Conservation (phyloP, 106 monocot species). For the Dioscorea zingiberensis region DNA sequence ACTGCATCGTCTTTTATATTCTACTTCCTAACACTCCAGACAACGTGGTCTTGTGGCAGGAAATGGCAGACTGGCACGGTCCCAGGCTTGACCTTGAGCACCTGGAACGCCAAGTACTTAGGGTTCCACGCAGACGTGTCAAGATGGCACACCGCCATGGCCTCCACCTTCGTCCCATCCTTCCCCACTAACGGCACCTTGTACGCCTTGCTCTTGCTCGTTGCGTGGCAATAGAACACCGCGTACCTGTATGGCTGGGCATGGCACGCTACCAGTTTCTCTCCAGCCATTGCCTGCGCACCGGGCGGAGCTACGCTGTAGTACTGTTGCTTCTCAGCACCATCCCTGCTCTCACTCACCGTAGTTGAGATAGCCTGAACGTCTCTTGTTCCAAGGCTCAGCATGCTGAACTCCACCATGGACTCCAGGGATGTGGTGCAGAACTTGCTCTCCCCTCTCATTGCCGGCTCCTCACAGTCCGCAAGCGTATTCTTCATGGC, state of each 20-base stretch:
- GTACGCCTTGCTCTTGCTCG: slow-evolving; percentile 25
- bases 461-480: slow-evolving; percentile 38
- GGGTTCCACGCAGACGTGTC: slow-evolving; percentile 44
- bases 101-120: slow-evolving; percentile 45
- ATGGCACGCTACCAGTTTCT: slow-evolving; percentile 42
- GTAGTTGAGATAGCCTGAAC: slow-evolving; percentile 31
- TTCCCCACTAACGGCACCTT: slow-evolving; percentile 30
- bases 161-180: slow-evolving; percentile 32
- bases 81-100: slow-evolving; percentile 52
- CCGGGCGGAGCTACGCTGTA: slow-evolving; percentile 25
- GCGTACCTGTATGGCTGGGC: no score
- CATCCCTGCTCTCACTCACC: slow-evolving; percentile 7
- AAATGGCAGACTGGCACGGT: slow-evolving; percentile 86
- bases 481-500: slow-evolving; percentile 24
- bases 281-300: slow-evolving; percentile 6
- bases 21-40: no score
- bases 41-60: slow-evolving; percentile 38
- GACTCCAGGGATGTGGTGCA: slow-evolving; percentile 79
- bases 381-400: slow-evolving; percentile 25
- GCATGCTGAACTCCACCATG: slow-evolving; percentile 63
- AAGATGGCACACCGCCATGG: slow-evolving; percentile 53
- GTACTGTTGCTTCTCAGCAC: slow-evolving; percentile 17
- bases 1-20: no score
- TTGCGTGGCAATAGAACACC: slow-evolving; percentile 64
- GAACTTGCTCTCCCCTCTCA: slow-evolving; percentile 23